Percentiles rank a stretch among this genome's conserved stretches.
Evolutionary conservation across 1,284 basidiomycete species (phyloP).

Genomic region (Malassezia dermatis): DNA sequence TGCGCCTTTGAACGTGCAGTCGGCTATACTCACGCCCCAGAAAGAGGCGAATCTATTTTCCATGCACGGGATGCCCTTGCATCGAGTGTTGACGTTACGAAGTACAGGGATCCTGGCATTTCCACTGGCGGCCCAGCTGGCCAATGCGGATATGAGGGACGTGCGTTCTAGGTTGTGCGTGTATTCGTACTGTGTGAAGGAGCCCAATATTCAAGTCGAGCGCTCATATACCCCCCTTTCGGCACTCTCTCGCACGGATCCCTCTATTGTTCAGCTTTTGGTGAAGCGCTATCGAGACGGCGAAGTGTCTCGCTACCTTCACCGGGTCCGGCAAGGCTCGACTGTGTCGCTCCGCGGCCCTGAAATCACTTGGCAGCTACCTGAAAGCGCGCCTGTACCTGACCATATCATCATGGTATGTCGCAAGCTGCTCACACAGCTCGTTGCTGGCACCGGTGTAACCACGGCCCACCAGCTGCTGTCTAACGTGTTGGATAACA

Average conservation of each 20-base stretch:
- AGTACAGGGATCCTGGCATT: too few species aligned
- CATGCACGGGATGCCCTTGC: not conserved
- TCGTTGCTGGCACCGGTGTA: conserved; percentile 19
- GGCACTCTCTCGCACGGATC: not conserved
- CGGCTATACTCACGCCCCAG: not conserved
- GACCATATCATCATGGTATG: conserved; percentile 15
- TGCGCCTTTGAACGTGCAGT: not conserved
- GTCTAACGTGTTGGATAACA: not conserved
- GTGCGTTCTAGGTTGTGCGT: not conserved
- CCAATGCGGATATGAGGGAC: not conserved
- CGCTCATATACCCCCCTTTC: conserved; percentile 17
- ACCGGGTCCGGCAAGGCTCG: conserved; percentile 6
- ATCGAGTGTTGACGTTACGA: conserved; percentile 1
- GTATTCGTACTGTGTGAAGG: conserved; percentile 16
- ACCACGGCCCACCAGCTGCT: conserved; percentile 16
- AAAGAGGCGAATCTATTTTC: not conserved
- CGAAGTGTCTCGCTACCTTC: conserved; percentile 18
- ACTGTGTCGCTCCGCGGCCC: conserved; percentile 16
- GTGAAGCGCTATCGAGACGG: conserved; percentile 18
- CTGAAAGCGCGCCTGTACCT: not conserved
- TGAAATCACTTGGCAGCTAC: conserved; percentile 12
- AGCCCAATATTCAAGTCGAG: conserved; percentile 18
- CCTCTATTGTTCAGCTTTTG: not conserved
- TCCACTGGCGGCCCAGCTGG: not conserved
- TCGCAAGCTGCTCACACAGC: not conserved